These are phyloP conservation scores for Candida wancherniae DNA, from an alignment of 805 yeast species.

Conservation along the genomic window DNA sequence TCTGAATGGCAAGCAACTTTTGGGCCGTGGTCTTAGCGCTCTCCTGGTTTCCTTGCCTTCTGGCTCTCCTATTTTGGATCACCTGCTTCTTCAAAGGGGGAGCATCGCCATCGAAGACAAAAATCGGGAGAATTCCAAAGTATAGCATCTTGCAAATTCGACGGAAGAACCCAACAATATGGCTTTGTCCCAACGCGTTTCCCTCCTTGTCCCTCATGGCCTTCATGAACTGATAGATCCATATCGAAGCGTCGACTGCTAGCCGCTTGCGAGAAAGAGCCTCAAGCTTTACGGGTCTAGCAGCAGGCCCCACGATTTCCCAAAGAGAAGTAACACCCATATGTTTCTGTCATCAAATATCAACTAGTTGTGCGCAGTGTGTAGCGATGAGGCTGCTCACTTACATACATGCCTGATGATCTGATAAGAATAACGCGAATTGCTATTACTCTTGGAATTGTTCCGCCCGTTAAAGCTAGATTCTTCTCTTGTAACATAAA, in stretches of 20 bases:
- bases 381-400: too few species aligned
- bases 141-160: conserved; percentile 86
- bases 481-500: too few species aligned
- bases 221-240: conserved; percentile 95
- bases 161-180: conserved; percentile 91
- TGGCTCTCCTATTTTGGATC: conserved; percentile 63
- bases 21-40: conserved; percentile 73
- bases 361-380: too few species aligned
- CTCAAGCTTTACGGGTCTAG: conserved; percentile 86
- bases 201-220: conserved; percentile 90
- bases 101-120: conserved; percentile 95
- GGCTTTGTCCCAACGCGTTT: conserved; percentile 69
- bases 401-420: too few species aligned
- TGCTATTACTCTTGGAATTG: too few species aligned
- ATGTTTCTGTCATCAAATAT: not conserved
- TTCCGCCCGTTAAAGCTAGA: too few species aligned
- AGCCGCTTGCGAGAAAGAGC: conserved; percentile 70
- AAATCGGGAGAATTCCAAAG: conserved; percentile 83
- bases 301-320: conserved; percentile 86
- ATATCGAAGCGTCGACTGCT: conserved; percentile 97
- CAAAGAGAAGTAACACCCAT: conserved; percentile 98
- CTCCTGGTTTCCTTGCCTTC: conserved; percentile 70
- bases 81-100: conserved; percentile 79
- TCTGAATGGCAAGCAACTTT: conserved; percentile 69
- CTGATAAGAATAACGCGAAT: too few species aligned